A percentile compares a stretch with the other conserved stretches of the same genome.
Conservation (phyloP, 2,329 filamentous ascomycete species). For the Pseudocercospora musae region DNA sequence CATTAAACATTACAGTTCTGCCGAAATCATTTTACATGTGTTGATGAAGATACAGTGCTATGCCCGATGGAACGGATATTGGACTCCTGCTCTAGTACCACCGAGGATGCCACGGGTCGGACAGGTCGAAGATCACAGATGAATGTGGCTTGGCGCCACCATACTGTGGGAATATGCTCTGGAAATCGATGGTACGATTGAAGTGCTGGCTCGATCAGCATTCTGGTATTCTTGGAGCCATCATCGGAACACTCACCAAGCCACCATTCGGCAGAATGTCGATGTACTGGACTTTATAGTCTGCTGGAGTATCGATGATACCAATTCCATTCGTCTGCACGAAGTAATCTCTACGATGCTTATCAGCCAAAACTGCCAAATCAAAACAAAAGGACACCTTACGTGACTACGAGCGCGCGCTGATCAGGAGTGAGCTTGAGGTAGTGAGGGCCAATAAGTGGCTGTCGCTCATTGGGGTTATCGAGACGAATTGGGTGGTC, state of each 20-base stretch:
- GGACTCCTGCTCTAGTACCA: background rate
- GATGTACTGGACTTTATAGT: conserved; percentile 62
- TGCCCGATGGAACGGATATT: background rate
- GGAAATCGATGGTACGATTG: conserved; percentile 60
- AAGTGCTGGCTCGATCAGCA: conserved; percentile 39
- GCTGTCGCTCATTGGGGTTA: conserved; percentile 57
- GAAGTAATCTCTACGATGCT: conserved; percentile 56
- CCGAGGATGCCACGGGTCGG: background rate
- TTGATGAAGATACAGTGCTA: background rate
- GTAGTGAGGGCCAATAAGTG: conserved; percentile 61
- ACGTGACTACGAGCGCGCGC: conserved; percentile 58
- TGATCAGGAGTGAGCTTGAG: conserved; percentile 63
- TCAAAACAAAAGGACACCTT: background rate
- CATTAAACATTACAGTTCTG: background rate
- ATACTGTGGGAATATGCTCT: conserved; percentile 50
- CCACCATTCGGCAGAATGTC: conserved; percentile 55
- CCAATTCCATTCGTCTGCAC: conserved; percentile 61
- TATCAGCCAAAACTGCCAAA: background rate
- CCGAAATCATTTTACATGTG: background rate
- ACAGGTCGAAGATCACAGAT: background rate
- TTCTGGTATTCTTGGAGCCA: background rate
- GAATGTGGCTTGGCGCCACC: conserved; percentile 57
- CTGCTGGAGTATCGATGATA: conserved; percentile 58
- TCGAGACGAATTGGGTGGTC: conserved; percentile 59
- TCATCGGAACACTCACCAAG: conserved; percentile 30